Conservation (phyloP, 169 alveolate species). For the Plasmodium relictum region DNA sequence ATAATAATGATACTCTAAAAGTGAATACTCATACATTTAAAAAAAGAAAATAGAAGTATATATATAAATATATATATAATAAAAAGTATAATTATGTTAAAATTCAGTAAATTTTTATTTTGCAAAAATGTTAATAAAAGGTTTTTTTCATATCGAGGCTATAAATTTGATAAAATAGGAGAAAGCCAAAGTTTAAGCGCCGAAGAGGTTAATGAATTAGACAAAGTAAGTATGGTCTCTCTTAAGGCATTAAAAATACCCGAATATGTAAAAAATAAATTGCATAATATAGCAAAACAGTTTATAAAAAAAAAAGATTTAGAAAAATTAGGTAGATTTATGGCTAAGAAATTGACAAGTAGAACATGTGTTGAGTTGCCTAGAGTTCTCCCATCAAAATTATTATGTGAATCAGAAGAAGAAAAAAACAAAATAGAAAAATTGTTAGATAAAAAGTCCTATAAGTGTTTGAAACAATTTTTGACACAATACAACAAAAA, state of each 20-base stretch:
- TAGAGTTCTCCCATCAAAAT: slow-evolving; percentile 86
- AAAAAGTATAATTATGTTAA: too few relatives aligned
- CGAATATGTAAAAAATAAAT: slow-evolving; percentile 79
- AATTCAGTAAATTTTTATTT: too few relatives aligned
- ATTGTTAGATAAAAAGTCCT: slow-evolving; percentile 77
- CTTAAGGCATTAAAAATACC: slow-evolving; percentile 82
- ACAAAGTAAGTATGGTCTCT: slow-evolving; percentile 57
- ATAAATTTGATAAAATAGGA: slow-evolving; percentile 42
- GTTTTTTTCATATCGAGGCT: slow-evolving; percentile 10
- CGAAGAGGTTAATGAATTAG: slow-evolving; percentile 42
- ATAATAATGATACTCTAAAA: too few relatives aligned
- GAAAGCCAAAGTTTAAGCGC: slow-evolving; percentile 73
- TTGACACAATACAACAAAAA: slow-evolving; percentile 77
- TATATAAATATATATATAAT: too few relatives aligned
- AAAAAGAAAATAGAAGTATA: too few relatives aligned
- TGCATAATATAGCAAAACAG: slow-evolving; percentile 79
- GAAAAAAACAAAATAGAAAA: slow-evolving; percentile 55
- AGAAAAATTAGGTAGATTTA: slow-evolving; percentile 85
- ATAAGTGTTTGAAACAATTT: slow-evolving; percentile 76
- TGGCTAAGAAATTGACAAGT: slow-evolving; percentile 82
- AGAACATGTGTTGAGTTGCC: slow-evolving; percentile 90
- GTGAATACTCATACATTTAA: too few relatives aligned
- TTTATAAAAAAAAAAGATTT: slow-evolving; percentile 85
- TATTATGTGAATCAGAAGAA: slow-evolving; percentile 18
- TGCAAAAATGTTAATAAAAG: background rate